A percentile compares a stretch with the other conserved stretches of the same genome.
Evolutionary conservation across 305 asterid genomes (phyloP).

Genomic region (Solanum aculeatissimum): DNA sequence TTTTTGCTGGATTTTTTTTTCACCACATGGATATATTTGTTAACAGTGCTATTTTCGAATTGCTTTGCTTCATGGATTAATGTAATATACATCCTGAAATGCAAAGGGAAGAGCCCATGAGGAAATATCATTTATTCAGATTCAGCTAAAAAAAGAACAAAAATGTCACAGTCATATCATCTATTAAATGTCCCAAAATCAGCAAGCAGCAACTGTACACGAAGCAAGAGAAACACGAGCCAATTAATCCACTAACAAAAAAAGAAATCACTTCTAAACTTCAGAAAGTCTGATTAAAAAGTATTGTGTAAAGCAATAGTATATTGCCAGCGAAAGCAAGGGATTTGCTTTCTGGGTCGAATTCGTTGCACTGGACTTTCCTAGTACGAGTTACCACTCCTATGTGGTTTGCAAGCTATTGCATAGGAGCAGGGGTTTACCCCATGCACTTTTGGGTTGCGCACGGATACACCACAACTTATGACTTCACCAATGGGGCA

Average conservation of each 20-base stretch:
- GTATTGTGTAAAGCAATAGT: too few species aligned
- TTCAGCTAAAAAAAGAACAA: background rate
- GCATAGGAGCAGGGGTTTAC: too few species aligned
- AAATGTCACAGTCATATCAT: background rate
- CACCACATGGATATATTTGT: conserved; percentile 32
- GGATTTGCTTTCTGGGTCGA: too few species aligned
- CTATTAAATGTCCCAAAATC: background rate
- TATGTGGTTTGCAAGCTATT: too few species aligned
- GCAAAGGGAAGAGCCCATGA: background rate
- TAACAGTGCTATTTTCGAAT: conserved; percentile 32
- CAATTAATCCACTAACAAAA: background rate
- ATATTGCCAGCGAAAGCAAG: too few species aligned
- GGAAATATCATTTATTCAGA: background rate
- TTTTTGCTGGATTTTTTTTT: conserved; percentile 26
- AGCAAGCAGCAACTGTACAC: background rate
- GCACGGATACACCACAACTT: too few species aligned
- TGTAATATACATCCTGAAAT: conserved; percentile 43
- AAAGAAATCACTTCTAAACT: background rate
- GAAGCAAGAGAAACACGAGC: background rate
- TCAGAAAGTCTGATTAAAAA: background rate
- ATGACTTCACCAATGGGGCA: too few species aligned
- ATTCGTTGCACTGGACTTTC: too few species aligned
- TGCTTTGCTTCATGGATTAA: conserved; percentile 35
- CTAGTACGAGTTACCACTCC: too few species aligned
- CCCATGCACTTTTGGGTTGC: too few species aligned